Evolutionary conservation across 495 filamentous ascomycete genomes (phyloP).

Genomic region (Penicillium fimorum): DNA sequence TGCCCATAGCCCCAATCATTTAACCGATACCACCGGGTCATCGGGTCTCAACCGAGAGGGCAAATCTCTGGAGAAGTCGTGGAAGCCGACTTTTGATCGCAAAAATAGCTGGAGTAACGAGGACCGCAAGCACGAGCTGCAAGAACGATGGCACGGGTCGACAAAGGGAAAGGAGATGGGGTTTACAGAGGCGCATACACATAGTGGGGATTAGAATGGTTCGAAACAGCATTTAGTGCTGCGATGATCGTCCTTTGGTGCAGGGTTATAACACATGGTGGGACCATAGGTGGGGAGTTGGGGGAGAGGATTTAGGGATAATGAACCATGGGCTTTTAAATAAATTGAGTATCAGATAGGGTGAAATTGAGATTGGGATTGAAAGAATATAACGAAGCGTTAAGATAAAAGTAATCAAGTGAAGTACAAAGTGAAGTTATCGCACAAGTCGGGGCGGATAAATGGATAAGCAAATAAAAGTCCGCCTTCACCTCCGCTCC

Average conservation of each 20-base stretch:
- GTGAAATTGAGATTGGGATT: background rate
- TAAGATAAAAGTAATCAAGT: background rate
- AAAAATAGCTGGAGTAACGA: constrained; percentile 38
- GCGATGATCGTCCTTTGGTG: constrained; percentile 1
- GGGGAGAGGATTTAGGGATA: background rate
- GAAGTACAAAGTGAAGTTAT: background rate
- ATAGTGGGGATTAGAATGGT: constrained; percentile 1
- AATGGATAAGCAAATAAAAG: constrained; percentile 19
- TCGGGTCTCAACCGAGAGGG: background rate
- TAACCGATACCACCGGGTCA: background rate
- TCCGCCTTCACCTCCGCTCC: constrained; percentile 27
- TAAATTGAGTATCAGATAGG: background rate
- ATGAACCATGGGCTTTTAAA: background rate
- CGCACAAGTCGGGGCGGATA: constrained; percentile 9
- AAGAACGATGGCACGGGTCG: constrained; percentile 28
- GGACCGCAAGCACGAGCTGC: constrained; percentile 37
- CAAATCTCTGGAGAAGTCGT: constrained; percentile 14
- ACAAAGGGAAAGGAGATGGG: constrained; percentile 30
- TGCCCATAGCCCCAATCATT: background rate
- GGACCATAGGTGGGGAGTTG: background rate
- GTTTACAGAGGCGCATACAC: constrained; percentile 27
- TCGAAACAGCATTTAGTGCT: constrained; percentile 1
- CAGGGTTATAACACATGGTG: background rate
- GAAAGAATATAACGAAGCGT: background rate
- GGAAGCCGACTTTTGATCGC: constrained; percentile 29